Percentiles rank a stretch among this genome's conserved stretches.
Evolutionary conservation across 768 basidiomycete genomes (phyloP).

Genomic region (Mycena metata): DNA sequence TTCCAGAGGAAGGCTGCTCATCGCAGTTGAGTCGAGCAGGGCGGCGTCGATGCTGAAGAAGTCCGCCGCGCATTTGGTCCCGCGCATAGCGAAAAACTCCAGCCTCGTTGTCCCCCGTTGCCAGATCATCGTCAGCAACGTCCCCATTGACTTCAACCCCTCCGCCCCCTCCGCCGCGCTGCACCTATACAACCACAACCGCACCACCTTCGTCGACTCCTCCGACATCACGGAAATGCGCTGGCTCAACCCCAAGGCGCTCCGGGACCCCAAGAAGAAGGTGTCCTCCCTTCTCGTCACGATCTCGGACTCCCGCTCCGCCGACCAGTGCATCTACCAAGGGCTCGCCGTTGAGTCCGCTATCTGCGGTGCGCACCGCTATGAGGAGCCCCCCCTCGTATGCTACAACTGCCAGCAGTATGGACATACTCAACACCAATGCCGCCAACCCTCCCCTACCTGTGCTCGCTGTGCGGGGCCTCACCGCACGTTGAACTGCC

Average conservation of each 20-base stretch:
- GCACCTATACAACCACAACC: constrained; percentile 8
- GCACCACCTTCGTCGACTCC: constrained; percentile 9
- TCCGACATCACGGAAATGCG: constrained; percentile 12
- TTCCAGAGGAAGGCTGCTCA: background rate
- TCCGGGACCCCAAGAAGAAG: constrained; percentile 16
- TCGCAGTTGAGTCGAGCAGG: constrained; percentile 1
- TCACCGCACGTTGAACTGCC: too few relatives aligned
- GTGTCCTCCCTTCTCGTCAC: constrained; percentile 19
- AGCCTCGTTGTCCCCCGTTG: background rate
- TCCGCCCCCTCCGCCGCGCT: background rate
- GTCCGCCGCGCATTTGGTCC: background rate
- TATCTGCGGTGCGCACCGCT: constrained; percentile 9
- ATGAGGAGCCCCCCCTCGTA: background rate
- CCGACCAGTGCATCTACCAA: constrained; percentile 5
- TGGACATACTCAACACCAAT: too few relatives aligned
- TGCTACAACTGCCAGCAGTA: too few relatives aligned
- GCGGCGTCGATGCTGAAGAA: constrained; percentile 1
- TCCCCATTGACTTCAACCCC: constrained; percentile 15
- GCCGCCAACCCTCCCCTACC: too few relatives aligned
- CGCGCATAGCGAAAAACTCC: background rate
- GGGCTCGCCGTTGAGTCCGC: constrained; percentile 3
- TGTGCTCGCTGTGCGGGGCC: too few relatives aligned
- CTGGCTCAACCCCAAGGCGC: constrained; percentile 19
- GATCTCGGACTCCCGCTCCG: background rate
- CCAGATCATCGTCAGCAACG: constrained; percentile 5